Evolutionary conservation across 2,329 filamentous ascomycete species (phyloP), one percentile per base, ranked within the genome.

Genomic region (Aulographum hederae): DNA sequence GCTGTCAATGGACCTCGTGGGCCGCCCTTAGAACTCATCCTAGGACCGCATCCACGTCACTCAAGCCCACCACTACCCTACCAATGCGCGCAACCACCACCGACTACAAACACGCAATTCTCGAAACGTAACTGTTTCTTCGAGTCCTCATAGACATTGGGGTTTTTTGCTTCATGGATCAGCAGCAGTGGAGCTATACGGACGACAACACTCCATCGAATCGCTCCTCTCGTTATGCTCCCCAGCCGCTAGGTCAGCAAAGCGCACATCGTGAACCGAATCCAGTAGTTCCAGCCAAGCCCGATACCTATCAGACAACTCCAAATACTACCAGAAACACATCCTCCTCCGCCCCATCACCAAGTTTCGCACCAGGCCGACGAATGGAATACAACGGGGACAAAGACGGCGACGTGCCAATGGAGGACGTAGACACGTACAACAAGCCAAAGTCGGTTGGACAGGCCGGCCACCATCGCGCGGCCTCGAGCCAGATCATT

Each of bases 371-470:
- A 10, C 18, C 6, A 28, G 14, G 27, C 27, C 27, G 27, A 28
- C 11, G 29, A 31, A 8, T 17, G 11, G 27, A 29, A 47, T 46
- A 43, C 36, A 52, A 51, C 41, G 41, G 41, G 21, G 58, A 61
- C 42, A 53, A 45, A 34, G 51, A 55, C 40, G 44, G 54, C 34
- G 58, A 61, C 41, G 48, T 62, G 32, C 47, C 52, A 38, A 94
- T 94, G 85, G 80, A 89, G 55, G 85, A 93, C 54, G 71, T 71
- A 38, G 85, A 93, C 53, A 72, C 79, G 30, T 91, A 91, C 57
- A n/a, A n/a, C n/a, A 75, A 78, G 53, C 73, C 81, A 48, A 92
- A 92, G 55, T 92, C 93, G 54, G 70, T 79, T 37, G 72, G 82
- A 57, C 73, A 80, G 42, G 72, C 80, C 27, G 72, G 72, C 52